Evolutionary conservation across 495 filamentous ascomycete species (phyloP), one percentile per base, ranked within the genome.

Genomic region (Cercophora scortea): DNA sequence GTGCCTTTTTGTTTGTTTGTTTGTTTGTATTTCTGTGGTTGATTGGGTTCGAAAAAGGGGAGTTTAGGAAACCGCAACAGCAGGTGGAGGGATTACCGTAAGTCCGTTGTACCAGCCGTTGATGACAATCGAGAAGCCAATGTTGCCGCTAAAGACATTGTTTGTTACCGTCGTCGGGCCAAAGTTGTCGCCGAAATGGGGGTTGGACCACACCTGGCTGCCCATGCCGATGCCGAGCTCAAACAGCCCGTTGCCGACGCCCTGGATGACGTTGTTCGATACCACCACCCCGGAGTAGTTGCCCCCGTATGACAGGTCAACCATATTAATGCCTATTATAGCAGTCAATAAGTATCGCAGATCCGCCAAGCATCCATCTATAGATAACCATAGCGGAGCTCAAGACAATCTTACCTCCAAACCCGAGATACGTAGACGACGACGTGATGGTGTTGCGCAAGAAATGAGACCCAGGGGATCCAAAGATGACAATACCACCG

Each of bases 401-500:
- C 25, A 25, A 25, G 25, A 25, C 25, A 25, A 25, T 5, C 25
- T 5, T 5, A 25, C 25, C 55, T 1, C 55, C 55, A 38, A 57
- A 57, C 10, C 52, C 51, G 3, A 57, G 41, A 12, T 49, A 18
- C 17, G 43, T 53, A n/a, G 32, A 17, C 8, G 55, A 53, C 32
- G 55, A 57, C 34, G 47, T 25, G 46, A 57, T 54, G 34, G 47
- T 54, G 34, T 57, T 57, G 18, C 46, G 32, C 15, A 53, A 17
- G 36, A 57, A 39, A 11, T 54, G 49, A 0, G 55, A 45, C 5
- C 46, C 46, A 10, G 55, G 55, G 1, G 55, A 53, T 11, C 55
- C 55, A 16, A 57, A 57, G 18, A 57, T 50, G 40, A 57, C 55
- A 17, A 57, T 57, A 3, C 55, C 55, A 33, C 55, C 55, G 39